Base-by-base conservation (phyloP, 2,329 filamentous ascomycete species). In the Ambrosiella beaveri region DNA sequence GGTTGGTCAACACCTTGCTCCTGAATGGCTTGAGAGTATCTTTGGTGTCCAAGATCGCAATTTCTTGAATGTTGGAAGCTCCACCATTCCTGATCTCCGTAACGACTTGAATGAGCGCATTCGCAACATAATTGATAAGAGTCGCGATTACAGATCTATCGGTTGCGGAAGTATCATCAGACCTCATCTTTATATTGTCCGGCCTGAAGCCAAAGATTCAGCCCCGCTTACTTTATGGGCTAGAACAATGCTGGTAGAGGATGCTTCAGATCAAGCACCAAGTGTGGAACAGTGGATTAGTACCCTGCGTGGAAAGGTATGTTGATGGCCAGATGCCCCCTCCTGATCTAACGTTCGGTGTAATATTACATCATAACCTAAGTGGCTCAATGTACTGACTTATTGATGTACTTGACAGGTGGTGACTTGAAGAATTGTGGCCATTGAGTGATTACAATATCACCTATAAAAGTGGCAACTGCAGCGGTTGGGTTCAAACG, bases 71-170 rank as follows among this genome's bases (percentile, higher is more conserved):
- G 88, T 96, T 62, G 93, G 93, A 69, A 98, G 98, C 77, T 84
- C 84, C 27, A 81, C 82, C 3, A 71, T 98, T 62, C 89, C 91
- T 0, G 84, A 94, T 64, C 73, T 97, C 44, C 93, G 97, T 65
- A 91, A 88, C 64, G 93, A 98, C 69, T 96, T 97, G 76, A 97
- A 89, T 71, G 91, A 97, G 74, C 82, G 91, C 35, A 85, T 98
- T 40, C 82, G 93, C 55, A 86, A 86, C 6, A 89, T 98, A 8
- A 74, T 96, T 59, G 84, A 90, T 65, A 98, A 98, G 81, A 95
- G 88, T 69, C 79, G 85, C 59, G 91, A 97, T 66, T 85, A 95
- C 72, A 79, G 82, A 68, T 79, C 86, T 37, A 86, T 89, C 67
- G 89, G 90, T 1, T 90, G 93, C 13, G 93, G 93, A 62, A 95